These are phyloP conservation scores for Penicillium canariense DNA, from an alignment of 495 filamentous ascomycete genomes.

Conservation along the genomic window DNA sequence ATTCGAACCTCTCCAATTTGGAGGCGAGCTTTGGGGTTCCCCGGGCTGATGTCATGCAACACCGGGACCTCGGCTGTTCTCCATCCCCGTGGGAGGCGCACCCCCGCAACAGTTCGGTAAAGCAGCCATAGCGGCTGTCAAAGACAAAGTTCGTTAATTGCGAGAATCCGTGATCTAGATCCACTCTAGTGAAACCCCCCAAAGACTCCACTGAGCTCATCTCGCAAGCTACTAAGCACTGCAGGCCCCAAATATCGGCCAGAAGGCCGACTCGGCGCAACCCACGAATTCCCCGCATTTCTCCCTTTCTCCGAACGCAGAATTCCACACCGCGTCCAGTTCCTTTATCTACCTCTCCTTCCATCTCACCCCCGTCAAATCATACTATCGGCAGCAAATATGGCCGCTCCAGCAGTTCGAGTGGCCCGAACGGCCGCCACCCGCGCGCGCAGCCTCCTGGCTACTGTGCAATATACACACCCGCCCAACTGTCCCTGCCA, in stretches of 20 bases:
- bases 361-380: slow-evolving; percentile 9
- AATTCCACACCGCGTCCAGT: slow-evolving; percentile 5
- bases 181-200: neutral
- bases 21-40: neutral
- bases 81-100: no score
- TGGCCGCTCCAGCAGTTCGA: slow-evolving; percentile 56
- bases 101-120: neutral
- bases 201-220: neutral
- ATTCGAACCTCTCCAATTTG: neutral
- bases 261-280: slow-evolving; percentile 18
- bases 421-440: slow-evolving; percentile 66
- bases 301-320: slow-evolving; percentile 30
- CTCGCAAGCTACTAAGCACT: no score
- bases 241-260: slow-evolving; percentile 13
- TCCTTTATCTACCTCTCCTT: slow-evolving; percentile 16
- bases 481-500: slow-evolving; percentile 92
- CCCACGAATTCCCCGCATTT: slow-evolving; percentile 26
- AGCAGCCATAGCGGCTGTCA: neutral
- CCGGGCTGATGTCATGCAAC: slow-evolving; percentile 5
- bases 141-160: neutral
- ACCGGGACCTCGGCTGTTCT: slow-evolving; percentile 12
- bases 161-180: neutral
- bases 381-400: slow-evolving; percentile 10
- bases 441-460: slow-evolving; percentile 76
- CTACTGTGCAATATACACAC: slow-evolving; percentile 86